A percentile compares a stretch with the other conserved stretches of the same genome.
These are phyloP conservation scores for Asclepias syriaca DNA, from an alignment of 257 asterid species.

Conservation along the genomic window DNA sequence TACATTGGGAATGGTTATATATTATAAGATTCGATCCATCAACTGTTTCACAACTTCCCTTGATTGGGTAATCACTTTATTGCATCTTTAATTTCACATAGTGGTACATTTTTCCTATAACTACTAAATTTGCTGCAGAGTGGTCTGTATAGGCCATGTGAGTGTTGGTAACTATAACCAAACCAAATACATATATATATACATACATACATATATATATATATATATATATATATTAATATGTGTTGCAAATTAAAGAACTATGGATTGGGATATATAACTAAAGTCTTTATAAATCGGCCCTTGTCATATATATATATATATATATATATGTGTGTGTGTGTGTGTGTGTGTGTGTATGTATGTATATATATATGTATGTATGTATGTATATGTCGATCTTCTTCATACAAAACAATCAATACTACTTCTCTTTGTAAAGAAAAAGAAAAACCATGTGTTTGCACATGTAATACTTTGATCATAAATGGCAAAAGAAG, in stretches of 20 bases:
- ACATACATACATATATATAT: too few species aligned
- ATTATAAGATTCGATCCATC: constrained; percentile 6
- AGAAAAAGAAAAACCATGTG: constrained; percentile 2
- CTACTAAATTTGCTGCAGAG: constrained; percentile 4
- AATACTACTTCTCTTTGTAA: not conserved
- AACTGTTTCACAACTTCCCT: constrained; percentile 1
- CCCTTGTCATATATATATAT: too few species aligned
- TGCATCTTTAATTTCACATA: constrained; percentile 6
- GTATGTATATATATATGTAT: too few species aligned
- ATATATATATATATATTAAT: too few species aligned
- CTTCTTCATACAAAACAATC: not conserved
- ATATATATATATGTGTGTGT: not conserved
- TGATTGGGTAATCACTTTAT: constrained; percentile 2
- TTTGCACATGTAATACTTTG: constrained; percentile 10
- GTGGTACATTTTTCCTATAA: constrained; percentile 12
- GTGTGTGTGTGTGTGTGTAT: too few species aligned
- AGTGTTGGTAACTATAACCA: constrained; percentile 2
- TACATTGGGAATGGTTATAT: not conserved
- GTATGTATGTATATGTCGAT: not conserved
- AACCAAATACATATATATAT: not conserved
- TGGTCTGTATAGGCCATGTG: constrained; percentile 11
- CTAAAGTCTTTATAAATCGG: not conserved
- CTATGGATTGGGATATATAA: not conserved
- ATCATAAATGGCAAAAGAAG: constrained; percentile 4
- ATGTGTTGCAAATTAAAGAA: too few species aligned